Evolutionary conservation across 2,329 filamentous ascomycete genomes (phyloP).

Genomic region (Metarhizium anisopliae): DNA sequence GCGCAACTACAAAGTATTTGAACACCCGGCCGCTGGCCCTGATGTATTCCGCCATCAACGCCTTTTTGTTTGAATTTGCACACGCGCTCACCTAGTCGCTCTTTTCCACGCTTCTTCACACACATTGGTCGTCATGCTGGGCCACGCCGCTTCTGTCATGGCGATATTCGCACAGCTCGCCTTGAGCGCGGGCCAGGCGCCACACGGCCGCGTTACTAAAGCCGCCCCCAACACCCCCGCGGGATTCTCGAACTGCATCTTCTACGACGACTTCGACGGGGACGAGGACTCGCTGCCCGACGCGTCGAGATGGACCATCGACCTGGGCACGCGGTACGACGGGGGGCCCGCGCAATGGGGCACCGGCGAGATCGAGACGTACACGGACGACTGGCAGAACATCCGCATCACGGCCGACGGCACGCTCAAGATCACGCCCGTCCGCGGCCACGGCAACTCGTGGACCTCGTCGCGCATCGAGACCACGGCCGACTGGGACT

Average conservation of each 20-base stretch:
- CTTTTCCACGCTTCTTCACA: no score
- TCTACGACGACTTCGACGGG: conserved; percentile 19
- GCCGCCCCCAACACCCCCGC: conserved; percentile 1
- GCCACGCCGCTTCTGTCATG: background rate
- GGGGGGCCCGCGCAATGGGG: conserved; percentile 38
- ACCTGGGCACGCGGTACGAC: conserved; percentile 34
- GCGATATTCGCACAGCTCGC: background rate
- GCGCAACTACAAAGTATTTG: no score
- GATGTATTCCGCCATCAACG: no score
- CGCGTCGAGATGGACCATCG: conserved; percentile 31
- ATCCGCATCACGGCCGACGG: conserved; percentile 26
- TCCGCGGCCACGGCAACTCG: conserved; percentile 16
- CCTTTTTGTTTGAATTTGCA: no score
- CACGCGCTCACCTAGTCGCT: no score
- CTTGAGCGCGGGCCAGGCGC: background rate
- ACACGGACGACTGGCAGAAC: conserved; percentile 31
- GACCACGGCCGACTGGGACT: conserved; percentile 22
- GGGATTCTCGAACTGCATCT: conserved; percentile 15
- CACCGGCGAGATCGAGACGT: conserved; percentile 37
- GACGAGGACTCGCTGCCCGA: conserved; percentile 18
- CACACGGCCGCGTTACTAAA: background rate
- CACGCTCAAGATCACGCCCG: conserved; percentile 27
- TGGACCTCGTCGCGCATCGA: conserved; percentile 39
- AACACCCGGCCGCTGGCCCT: no score
- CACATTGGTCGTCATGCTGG: background rate